Evolutionary conservation across 306 rosid genomes (phyloP), one percentile per base, ranked within the genome.

Genomic region (Castanospermum australe): DNA sequence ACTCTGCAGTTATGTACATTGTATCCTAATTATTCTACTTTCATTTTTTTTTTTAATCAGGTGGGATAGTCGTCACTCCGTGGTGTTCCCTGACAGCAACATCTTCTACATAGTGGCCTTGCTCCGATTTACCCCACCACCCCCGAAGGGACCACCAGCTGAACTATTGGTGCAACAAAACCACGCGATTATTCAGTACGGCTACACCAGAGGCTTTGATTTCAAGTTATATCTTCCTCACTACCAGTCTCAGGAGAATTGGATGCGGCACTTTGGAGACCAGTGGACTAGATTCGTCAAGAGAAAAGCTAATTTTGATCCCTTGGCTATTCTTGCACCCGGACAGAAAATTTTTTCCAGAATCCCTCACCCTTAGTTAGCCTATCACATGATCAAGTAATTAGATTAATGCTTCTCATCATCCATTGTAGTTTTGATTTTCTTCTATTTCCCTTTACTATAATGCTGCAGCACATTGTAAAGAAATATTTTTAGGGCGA

Each of bases 21-120:
- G 6, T 33, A 62, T 13, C 24, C 20, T 61, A 73, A 25, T 56
- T 74, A 67, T 81, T 66, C 9, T 12, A 24, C 36, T 38, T 33
- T 5, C 18, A 2, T 17, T 0, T 17, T 21, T 38, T 67, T 21
- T 60, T 11, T 57, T 51, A 67, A 48, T 67, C 86, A 95, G 99
- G 90, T 95, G 99, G 99, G 99, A 95, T 81, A 52, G 36, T 30
- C 91, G 99, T 20, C 93, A 93, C 11, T 95, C 99, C 1, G 90
- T 81, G 63, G 87, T 62, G 84, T 36, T 92, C 71, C 99, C 99
- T 0, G 87, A 92, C 73, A 89, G 93, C 8, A 97, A 92, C 74
- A 86, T 95, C 24, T 91, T 95, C 87, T 95, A 95, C 94, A 54
- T 90, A 33, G 89, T 95, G 83, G 98, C 98, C 0, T 72, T 94